A percentile compares a stretch with the other conserved stretches of the same genome.
Conservation (phyloP, 805 yeast genomes). For the Suhomyces pyralidae region DNA sequence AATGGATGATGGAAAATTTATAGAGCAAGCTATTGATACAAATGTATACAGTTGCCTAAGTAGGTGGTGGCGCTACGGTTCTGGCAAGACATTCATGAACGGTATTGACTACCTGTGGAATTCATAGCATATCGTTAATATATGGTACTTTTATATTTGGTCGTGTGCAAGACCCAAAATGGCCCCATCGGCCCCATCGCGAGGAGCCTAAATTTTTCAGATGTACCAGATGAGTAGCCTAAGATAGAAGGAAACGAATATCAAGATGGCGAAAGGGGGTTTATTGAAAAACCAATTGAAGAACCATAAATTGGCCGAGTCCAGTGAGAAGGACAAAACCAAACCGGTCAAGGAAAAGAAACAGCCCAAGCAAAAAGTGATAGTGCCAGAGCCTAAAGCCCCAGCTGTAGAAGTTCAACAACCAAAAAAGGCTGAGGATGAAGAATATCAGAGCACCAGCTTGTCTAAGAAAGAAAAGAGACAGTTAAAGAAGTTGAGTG, state of each 20-base stretch:
- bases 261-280: constrained; percentile 29
- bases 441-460: constrained; percentile 46
- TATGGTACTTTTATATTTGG: background rate
- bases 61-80: constrained; percentile 73
- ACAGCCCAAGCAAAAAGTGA: constrained; percentile 5
- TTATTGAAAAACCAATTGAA: constrained; percentile 32
- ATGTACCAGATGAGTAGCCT: background rate
- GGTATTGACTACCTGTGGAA: constrained; percentile 27
- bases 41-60: constrained; percentile 61
- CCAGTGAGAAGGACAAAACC: constrained; percentile 22
- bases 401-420: constrained; percentile 10
- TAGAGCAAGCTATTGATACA: constrained; percentile 37
- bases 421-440: constrained; percentile 15
- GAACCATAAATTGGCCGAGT: constrained; percentile 22
- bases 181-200: constrained; percentile 9
- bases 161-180: constrained; percentile 8
- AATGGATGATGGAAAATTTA: constrained; percentile 8
- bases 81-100: constrained; percentile 56
- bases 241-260: constrained; percentile 5
- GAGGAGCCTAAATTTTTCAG: constrained; percentile 10
- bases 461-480: constrained; percentile 65
- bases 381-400: constrained; percentile 9
- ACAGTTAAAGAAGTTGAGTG: constrained; percentile 49
- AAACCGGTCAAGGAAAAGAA: constrained; percentile 16
- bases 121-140: background rate